Evolutionary conservation across 192 early-diverging fungal genomes (phyloP), one percentile per base, ranked within the genome.

Genomic region (Linnemannia schmuckeri): DNA sequence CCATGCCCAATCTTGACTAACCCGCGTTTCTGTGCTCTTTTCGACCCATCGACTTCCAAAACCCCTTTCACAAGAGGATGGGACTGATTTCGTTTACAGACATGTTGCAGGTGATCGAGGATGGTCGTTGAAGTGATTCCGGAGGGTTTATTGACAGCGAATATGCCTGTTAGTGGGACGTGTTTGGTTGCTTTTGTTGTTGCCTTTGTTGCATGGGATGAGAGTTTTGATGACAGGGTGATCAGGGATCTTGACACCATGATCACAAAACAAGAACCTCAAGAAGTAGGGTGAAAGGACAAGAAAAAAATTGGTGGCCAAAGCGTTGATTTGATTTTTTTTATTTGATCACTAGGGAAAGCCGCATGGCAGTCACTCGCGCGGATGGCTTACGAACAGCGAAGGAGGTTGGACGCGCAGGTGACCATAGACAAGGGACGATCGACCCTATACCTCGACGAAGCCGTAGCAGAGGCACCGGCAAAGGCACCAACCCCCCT

Each of bases 1-100:
- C 92, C 92, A 81, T 93, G 92, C 4, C 92, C 92, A 81, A 93
- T 83, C 71, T 93, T 93, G 74, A 93, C 78, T 24, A 82, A 74
- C n/a, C 85, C 82, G 54, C 79, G 71, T 41, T 80, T 71, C 61
- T 30, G 12, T 47, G 85, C 75, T 18, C 82, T 68, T 68, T 73
- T 88, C 35, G 83, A 78, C 24, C 20, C 47, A n/a, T 76, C 71
- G 15, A 80, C 49, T 47, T 61, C 57, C 80, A 88, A 17, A 37
- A 80, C 46, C 1, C 77, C 69, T 2, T 81, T 70, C 20, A 76
- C 63, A 30, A 76, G 70, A 13, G 85, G 63, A 46, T 81, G 54
- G 24, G 22, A 35, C 38, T 35, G 35, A 78, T 87, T 73, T 78
- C 37, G 70, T 78, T 52, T 22, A 41, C 85, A 78, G 20, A 77